phyloP scores from a whole-genome alignment of 2,329 filamentous ascomycete genomes.

The Plenodomus biglobosus region DNA sequence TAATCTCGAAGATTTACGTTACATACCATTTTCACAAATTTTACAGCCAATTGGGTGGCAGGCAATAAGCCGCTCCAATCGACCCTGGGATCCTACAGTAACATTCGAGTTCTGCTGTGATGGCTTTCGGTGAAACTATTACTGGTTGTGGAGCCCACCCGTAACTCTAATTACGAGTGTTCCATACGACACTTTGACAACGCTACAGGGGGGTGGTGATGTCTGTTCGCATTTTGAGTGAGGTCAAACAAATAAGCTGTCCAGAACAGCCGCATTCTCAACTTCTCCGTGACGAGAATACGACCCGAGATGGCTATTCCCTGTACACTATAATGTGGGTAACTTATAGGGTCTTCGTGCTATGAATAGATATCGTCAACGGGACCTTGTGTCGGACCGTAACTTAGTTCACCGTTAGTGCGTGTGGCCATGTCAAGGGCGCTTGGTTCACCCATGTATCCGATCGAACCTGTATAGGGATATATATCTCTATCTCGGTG shows the following conservation, averaged over 20 bases:
- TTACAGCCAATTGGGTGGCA: neutral
- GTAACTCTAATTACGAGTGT: neutral
- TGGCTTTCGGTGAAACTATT: neutral
- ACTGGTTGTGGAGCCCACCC: too few species aligned
- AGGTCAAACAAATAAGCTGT: too few species aligned
- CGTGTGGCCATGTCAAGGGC: neutral
- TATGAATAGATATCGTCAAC: neutral
- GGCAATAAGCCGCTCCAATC: neutral
- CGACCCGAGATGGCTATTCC: too few species aligned
- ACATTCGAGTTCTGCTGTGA: neutral
- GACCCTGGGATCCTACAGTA: too few species aligned
- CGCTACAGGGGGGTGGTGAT: too few species aligned
- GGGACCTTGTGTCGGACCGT: neutral
- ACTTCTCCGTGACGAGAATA: too few species aligned
- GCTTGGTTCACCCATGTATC: neutral
- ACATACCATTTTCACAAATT: neutral
- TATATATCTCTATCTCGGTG: neutral
- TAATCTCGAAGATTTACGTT: neutral
- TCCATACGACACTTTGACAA: neutral
- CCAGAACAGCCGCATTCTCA: too few species aligned
- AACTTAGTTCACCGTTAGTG: neutral
- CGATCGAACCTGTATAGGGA: neutral
- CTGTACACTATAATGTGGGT: neutral
- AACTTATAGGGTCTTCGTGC: neutral
- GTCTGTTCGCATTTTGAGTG: too few species aligned